phyloP scores from a whole-genome alignment of 1,139 yeast genomes.

The Insectozyma bohioensis region DNA sequence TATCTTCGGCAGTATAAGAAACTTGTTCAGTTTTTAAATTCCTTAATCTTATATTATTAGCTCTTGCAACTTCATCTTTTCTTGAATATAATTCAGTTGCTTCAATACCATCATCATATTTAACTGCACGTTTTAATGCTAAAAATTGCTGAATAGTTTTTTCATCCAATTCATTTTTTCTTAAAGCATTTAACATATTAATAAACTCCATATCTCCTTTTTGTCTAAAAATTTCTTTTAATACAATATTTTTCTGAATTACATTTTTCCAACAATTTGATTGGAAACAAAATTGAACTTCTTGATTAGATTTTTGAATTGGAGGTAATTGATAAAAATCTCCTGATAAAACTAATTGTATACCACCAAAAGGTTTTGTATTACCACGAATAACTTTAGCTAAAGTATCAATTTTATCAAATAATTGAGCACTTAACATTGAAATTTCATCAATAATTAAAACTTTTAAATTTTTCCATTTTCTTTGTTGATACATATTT shows the following conservation, averaged over 20 bases:
- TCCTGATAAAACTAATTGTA: slow-evolving; percentile 75
- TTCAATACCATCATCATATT: slow-evolving; percentile 68
- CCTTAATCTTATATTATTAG: slow-evolving; percentile 57
- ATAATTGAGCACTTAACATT: slow-evolving; percentile 70
- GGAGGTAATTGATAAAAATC: slow-evolving; percentile 90
- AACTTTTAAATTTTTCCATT: slow-evolving; percentile 65
- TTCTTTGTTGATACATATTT: slow-evolving; percentile 41
- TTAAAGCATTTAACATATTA: slow-evolving; percentile 70
- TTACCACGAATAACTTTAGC: slow-evolving; percentile 54
- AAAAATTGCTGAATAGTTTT: slow-evolving; percentile 45
- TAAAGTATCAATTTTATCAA: slow-evolving; percentile 62
- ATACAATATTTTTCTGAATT: slow-evolving; percentile 54
- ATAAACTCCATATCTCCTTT: slow-evolving; percentile 66
- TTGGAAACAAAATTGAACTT: slow-evolving; percentile 55
- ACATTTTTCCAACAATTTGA: slow-evolving; percentile 55
- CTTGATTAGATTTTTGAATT: slow-evolving; percentile 46
- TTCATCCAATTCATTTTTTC: slow-evolving; percentile 61
- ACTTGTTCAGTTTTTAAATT: slow-evolving; percentile 33
- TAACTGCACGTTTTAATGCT: slow-evolving; percentile 51
- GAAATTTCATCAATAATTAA: slow-evolving; percentile 80
- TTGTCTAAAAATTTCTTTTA: slow-evolving; percentile 71
- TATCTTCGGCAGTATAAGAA: slow-evolving; percentile 56
- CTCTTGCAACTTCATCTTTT: slow-evolving; percentile 68
- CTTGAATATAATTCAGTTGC: slow-evolving; percentile 84
- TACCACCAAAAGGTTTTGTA: slow-evolving; percentile 70